Evolutionary conservation across 2,329 filamentous ascomycete genomes (phyloP), one percentile per base, ranked within the genome.

Genomic region (Nigrograna mackinnonii): DNA sequence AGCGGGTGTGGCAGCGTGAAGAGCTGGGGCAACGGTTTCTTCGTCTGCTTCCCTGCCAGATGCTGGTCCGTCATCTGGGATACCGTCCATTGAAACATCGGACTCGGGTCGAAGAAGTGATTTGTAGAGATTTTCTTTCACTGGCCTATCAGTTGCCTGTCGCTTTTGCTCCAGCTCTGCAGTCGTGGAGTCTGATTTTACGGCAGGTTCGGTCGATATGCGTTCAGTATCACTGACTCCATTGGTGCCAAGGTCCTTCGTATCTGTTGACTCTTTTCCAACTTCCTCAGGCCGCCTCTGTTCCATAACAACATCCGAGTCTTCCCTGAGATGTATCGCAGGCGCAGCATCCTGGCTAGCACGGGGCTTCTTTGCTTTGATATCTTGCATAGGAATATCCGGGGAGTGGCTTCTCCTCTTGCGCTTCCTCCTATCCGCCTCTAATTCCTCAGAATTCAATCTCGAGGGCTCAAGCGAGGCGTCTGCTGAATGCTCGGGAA

Each of bases 291-390:
- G 52, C 32, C 32, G 37, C 28, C 47, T 46, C 44, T 65, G 54
- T 30, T 62, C 58, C 56, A 66, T 66, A 5, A 58, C 57, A 5
- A 54, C 44, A 35, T 68, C 66, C 5, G 54, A 47, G 20, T 62
- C 58, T 26, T 44, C 60, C 32, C 60, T 54, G 16, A 66, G 26
- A 44, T 62, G 47, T 3, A 66, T 49, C 9, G 57, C 56, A 26
- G 54, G 57, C 9, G 46, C 58, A 14, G 57, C 52, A 13, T 66
- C 63, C n/a, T 69, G 59, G 17, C 62, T 66, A 9, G 64, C 59
- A 39, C 70, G 69, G 6, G 70, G 49, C 51, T 71, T 76, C 57
- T 78, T 77, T 28, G 60, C 69, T 31, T 52, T 68, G 14, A 73
- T 60, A 4, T 69, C 67, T 17, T 66, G 58, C 11, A 50, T 35